A percentile compares a stretch with the other conserved stretches of the same genome.
Evolutionary conservation across 1,284 basidiomycete genomes (phyloP).

Genomic region (Termitomyces sp.): DNA sequence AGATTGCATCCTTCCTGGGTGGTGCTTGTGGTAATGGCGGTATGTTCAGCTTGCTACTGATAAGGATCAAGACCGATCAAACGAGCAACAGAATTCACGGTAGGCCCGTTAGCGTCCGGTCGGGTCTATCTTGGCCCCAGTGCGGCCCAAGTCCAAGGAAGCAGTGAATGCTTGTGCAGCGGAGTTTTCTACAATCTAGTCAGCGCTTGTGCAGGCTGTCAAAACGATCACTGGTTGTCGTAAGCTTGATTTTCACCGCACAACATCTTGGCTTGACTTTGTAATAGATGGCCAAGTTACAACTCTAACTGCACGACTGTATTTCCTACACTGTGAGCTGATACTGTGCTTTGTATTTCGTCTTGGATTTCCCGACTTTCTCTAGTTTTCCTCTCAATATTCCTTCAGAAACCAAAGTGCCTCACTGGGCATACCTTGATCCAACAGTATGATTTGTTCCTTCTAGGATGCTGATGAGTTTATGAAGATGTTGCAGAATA

Average conservation of each 20-base stretch:
- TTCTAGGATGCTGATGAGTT: not conserved
- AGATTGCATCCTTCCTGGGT: conserved; percentile 25
- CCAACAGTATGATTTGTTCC: conserved; percentile 22
- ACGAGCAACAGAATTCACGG: conserved; percentile 25
- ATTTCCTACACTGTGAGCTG: conserved; percentile 23
- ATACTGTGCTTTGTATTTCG: not conserved
- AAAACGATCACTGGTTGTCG: conserved; percentile 25
- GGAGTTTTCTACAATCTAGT: conserved; percentile 37
- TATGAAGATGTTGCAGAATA: not conserved
- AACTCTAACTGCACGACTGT: conserved; percentile 31
- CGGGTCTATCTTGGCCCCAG: conserved; percentile 32
- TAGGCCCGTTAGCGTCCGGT: conserved; percentile 24
- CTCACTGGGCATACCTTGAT: conserved; percentile 35
- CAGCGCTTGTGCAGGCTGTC: conserved; percentile 35
- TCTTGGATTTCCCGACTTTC: not conserved
- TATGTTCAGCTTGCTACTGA: conserved; percentile 16
- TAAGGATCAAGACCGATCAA: not conserved
- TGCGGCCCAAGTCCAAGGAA: conserved; percentile 12
- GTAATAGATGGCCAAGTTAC: conserved; percentile 32
- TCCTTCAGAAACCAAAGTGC: conserved; percentile 31
- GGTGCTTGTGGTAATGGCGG: conserved; percentile 33
- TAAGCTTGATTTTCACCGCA: not conserved
- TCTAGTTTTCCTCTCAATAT: conserved; percentile 28
- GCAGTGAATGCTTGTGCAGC: conserved; percentile 35
- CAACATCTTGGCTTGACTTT: not conserved